Conservation (phyloP, 495 filamentous ascomycete species). For the Neurospora sp. region DNA sequence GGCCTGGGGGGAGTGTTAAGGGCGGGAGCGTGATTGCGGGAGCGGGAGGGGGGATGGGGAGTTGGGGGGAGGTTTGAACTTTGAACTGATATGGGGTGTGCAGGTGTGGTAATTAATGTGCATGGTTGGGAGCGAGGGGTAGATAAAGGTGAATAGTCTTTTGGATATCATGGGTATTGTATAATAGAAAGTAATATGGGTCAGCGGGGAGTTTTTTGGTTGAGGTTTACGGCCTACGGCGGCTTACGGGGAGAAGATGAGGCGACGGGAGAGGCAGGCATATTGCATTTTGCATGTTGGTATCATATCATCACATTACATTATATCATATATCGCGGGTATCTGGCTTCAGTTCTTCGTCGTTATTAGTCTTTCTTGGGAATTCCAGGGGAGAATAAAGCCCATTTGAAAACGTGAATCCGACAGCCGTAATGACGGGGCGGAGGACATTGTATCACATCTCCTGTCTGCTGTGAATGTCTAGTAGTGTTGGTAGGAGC, state of each 20-base stretch:
- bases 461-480: too few relatives aligned
- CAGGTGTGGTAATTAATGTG: not conserved
- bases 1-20: constrained; percentile 40
- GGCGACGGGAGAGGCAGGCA: not conserved
- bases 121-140: not conserved
- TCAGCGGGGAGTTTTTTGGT: not conserved
- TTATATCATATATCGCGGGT: not conserved
- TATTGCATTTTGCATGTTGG: not conserved
- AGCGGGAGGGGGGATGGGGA: constrained; percentile 51
- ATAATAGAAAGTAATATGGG: not conserved
- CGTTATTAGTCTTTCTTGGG: not conserved
- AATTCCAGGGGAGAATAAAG: not conserved
- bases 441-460: too few relatives aligned
- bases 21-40: constrained; percentile 59
- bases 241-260: not conserved
- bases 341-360: not conserved
- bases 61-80: constrained; percentile 55
- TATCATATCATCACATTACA: not conserved
- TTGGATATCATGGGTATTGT: not conserved
- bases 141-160: not conserved
- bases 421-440: too few relatives aligned
- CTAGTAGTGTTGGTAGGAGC: too few relatives aligned
- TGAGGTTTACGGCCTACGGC: not conserved
- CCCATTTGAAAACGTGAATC: not conserved
- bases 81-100: constrained; percentile 16